These are phyloP conservation scores for Melocanna baccifera DNA, from an alignment of 176 grass and related monocot genomes.

Conservation along the genomic window DNA sequence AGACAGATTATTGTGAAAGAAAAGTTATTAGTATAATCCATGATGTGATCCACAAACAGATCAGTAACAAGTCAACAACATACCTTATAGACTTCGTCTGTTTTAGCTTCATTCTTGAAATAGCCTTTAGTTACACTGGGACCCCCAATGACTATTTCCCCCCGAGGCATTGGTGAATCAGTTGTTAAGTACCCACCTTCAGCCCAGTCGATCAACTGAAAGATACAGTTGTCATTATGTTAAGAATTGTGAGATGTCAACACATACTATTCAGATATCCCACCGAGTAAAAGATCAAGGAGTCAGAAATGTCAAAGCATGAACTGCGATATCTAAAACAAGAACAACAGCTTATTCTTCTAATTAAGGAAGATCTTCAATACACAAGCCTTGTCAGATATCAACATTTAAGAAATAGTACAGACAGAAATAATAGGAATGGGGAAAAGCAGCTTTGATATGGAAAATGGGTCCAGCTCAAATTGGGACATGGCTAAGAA, in stretches of 20 bases:
- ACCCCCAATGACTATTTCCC: conserved; percentile 93
- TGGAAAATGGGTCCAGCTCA: conserved; percentile 7
- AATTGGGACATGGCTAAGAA: background rate
- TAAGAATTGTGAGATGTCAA: conserved; percentile 9
- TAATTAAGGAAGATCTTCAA: background rate
- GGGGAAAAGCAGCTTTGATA: conserved; percentile 10
- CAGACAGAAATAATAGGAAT: background rate
- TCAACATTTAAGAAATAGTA: background rate
- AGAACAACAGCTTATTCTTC: conserved; percentile 4
- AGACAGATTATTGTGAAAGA: conserved; percentile 18
- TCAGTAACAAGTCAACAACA: background rate
- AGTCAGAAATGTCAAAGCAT: conserved; percentile 14
- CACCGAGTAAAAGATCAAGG: background rate
- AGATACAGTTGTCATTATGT: conserved; percentile 28
- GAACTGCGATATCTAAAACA: background rate
- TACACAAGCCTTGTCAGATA: background rate
- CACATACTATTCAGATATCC: conserved; percentile 20
- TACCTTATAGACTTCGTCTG: conserved; percentile 91
- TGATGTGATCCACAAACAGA: background rate
- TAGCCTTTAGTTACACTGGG: conserved; percentile 90
- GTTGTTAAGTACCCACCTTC: conserved; percentile 84
- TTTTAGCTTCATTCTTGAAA: conserved; percentile 94
- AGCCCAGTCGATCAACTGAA: conserved; percentile 84
- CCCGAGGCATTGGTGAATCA: conserved; percentile 87
- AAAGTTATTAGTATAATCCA: background rate